Conservation (phyloP, 768 basidiomycete species). For the Floccularia luteovirens region DNA sequence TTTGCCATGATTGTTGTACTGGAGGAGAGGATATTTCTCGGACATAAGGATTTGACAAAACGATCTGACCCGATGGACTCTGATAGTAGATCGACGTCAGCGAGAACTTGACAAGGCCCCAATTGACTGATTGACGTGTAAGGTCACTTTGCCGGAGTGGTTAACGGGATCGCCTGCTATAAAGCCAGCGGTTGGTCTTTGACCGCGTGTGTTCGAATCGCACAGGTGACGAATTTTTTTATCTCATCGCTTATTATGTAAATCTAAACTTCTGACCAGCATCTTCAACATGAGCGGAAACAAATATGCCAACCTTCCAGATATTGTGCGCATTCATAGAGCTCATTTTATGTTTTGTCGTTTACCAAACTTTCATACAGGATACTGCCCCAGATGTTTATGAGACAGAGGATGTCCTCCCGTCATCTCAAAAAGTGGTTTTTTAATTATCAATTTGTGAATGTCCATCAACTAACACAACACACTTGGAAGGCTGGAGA, state of each 20-base stretch:
- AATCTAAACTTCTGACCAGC: background rate
- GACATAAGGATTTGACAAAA: too few species aligned
- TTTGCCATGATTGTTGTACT: background rate
- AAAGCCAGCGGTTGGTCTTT: slow-evolving; percentile 37
- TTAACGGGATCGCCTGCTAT: slow-evolving; percentile 83
- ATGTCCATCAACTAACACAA: slow-evolving; percentile 6
- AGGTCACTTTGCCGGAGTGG: slow-evolving; percentile 92
- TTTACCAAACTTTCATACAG: slow-evolving; percentile 27
- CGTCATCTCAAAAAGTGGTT: slow-evolving; percentile 43
- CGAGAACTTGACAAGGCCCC: background rate
- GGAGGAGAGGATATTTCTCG: slow-evolving; percentile 13
- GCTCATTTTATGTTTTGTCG: slow-evolving; percentile 5
- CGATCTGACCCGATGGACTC: too few species aligned
- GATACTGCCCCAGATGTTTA: slow-evolving; percentile 90
- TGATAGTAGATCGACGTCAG: too few species aligned
- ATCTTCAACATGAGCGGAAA: slow-evolving; percentile 42
- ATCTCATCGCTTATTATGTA: background rate
- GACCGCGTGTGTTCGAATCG: slow-evolving; percentile 47
- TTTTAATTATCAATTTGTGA: background rate
- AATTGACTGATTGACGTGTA: too few species aligned
- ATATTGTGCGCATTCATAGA: slow-evolving; percentile 59
- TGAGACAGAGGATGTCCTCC: slow-evolving; percentile 79
- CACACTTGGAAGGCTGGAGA: slow-evolving; percentile 42
- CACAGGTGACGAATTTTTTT: slow-evolving; percentile 44
- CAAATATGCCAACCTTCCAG: slow-evolving; percentile 88